Conservation (phyloP, 2,329 filamentous ascomycete species). For the Colletotrichum costaricense region DNA sequence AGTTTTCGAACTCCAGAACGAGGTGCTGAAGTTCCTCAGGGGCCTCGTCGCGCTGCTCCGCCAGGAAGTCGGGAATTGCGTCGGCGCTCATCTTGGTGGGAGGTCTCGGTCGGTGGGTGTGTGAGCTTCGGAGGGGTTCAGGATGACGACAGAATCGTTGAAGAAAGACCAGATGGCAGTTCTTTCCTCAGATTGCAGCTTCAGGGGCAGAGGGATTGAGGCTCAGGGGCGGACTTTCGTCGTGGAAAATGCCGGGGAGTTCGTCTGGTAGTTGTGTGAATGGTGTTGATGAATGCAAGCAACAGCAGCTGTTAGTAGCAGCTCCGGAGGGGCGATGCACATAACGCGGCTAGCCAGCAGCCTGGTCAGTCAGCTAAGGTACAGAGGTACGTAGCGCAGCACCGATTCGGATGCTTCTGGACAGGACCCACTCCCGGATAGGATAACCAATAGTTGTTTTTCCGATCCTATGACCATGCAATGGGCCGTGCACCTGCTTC, state of each 20-base stretch:
- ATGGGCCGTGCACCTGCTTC: constrained; percentile 9
- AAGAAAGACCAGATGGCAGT: neutral
- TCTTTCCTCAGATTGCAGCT: neutral
- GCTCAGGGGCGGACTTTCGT: neutral
- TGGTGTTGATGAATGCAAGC: constrained; percentile 28
- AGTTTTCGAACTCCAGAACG: constrained; percentile 93
- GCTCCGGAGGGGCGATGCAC: constrained; percentile 29
- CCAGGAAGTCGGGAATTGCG: constrained; percentile 90
- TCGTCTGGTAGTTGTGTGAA: constrained; percentile 15
- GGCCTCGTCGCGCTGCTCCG: constrained; percentile 87
- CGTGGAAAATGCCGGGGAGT: neutral
- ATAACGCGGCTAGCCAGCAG: constrained; percentile 52
- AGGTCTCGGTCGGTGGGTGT: constrained; percentile 10
- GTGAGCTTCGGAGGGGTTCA: constrained; percentile 25
- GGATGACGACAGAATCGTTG: constrained; percentile 2
- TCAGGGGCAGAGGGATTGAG: too few relatives aligned
- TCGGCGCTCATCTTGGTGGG: constrained; percentile 78
- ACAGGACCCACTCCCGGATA: neutral
- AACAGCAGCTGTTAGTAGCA: constrained; percentile 13
- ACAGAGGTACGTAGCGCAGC: constrained; percentile 7
- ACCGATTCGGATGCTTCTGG: constrained; percentile 6
- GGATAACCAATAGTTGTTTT: constrained; percentile 26
- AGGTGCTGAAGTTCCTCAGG: constrained; percentile 88
- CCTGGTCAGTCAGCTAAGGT: constrained; percentile 42
- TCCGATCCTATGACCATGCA: constrained; percentile 26